Base-by-base conservation (phyloP, 345 rosid genomes). In the Rhodomyrtus tomentosa region DNA sequence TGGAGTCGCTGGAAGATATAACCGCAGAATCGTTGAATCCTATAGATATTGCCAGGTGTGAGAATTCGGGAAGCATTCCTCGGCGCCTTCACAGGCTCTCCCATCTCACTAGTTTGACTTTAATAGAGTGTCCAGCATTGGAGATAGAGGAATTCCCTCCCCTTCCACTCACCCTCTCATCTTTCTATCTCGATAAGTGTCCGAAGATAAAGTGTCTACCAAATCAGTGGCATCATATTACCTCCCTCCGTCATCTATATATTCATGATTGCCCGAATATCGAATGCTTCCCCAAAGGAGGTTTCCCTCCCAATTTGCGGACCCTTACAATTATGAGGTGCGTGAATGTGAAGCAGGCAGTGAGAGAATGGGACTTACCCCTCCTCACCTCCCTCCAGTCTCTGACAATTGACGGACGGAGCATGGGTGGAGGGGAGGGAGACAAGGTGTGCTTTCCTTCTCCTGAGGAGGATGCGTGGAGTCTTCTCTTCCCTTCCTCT, bases 1-100 rank as follows among this genome's bases (percentile, higher is more conserved):
- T 55, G 5, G 27, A 55, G 27, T 55, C 3, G 1, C 6, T 55
- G 4, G 59, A 0, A 10, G 59, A 55, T 2, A 10, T 24, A 13
- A 24, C 2, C 2, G 14, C 9, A 24, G 14, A 55, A 4, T 24
- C 27, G 0, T 1, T 24, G 4, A 2, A 55, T 3, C 10, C 0
- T 24, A 0, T 55, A 0, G 0, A 0, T 55, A 55, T 55, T 10
- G 0, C 0, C 0, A 0, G 0, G 0, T 55, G 58, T 55, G 12
- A 3, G 27, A 10, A 55, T 55, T 1, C 24, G n/a, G 0, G 27
- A 22, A 22, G n/a, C 5, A n/a, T 54, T 22, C 5, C 58, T 3
- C 58, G 0, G 1, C 1, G 12, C 12, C 58, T 54, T 54, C 5
- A 0, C 58, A 22, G 0, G 2, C 58, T 54, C 13, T 0, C 0